Base-by-base conservation (phyloP, 306 rosid genomes). In the Corylus americana region DNA sequence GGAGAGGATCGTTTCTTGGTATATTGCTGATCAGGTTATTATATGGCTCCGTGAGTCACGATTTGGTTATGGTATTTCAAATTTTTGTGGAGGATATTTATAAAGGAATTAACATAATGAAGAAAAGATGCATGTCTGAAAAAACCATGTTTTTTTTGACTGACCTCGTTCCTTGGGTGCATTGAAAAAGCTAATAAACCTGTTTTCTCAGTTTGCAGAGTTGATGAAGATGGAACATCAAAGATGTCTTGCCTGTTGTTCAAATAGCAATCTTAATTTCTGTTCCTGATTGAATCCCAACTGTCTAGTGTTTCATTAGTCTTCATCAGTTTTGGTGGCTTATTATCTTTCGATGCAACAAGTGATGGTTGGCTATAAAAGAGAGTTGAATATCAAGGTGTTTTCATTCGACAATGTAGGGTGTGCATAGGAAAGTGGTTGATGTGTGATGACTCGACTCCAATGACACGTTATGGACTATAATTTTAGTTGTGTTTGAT, bases 361-460 rank as follows among this genome's bases (percentile, higher is more conserved):
- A 49, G 80, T 50, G 55, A 39, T 29, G 27, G 17, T 39, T 81
- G 58, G n/a, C 53, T 50, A 20, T 11, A 59, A 59, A 29, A 59
- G 35, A 20, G 66, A 59, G 39, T 59, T 25, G 66, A 11, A 25
- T 25, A 11, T 59, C 17, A 9, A 59, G 39, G 29, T 59, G 35
- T 59, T 22, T 25, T 59, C 31, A 59, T 22, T 25, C 66, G 2
- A 25, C 27, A 59, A 59, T 12, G 11, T 59, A 59, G 66, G 66
- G 27, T 27, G 16, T 59, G 37, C 35, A 1, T 59, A 59, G 31
- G 6, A 25, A 25, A 25, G 66, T 10, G 37, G 27, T 22, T 42
- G 45, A 7, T 42, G 45, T 39, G 44, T 42, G 45, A 49, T 25
- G 37, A 42, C 13, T 22, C 11, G 8, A 59, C 27, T 59, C n/a